Evolutionary conservation across 495 filamentous ascomycete species (phyloP), one percentile per base, ranked within the genome.

Genomic region (Penicillium odoratum): DNA sequence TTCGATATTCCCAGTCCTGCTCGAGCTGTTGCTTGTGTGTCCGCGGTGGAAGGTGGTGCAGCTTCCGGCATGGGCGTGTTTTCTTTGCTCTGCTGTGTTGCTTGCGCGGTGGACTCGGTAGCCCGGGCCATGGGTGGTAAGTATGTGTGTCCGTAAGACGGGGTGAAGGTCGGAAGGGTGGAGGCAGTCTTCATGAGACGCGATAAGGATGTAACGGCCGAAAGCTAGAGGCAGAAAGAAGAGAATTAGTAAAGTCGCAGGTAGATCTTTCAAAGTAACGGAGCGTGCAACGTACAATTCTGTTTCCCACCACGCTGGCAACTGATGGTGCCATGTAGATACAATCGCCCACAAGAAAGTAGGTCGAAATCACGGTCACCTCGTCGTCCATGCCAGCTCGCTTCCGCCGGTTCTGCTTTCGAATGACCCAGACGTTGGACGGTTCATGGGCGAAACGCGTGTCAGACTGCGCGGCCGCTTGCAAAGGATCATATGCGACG

Each of bases 311-410:
- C 1, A 97, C 80, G 66, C 92, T 91, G 1, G 82, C 83, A 11
- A 97, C 74, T 0, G 84, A 86, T 0, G 95, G 92, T 7, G 94
- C 92, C 88, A 93, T 91, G 67, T 92, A 96, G 44, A 97, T 85
- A 60, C 89, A 88, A 63, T 91, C 89, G 3, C 90, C 90, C 3
- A 93, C 81, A 10, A 97, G 79, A 63, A 90, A 98, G 65, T 93
- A 97, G 2, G 86, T 85, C n/a, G 82, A 81, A 18, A 92, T 78
- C 11, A 95, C 81, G 5, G 74, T 82, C 13, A 96, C 77, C 64
- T 92, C 85, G 58, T 88, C 85, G 54, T 89, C 86, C 43, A 81
- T 53, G 56, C 81, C 60, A 68, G 74, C 59, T 68, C 78, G 56
- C 77, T 83, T 84, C 48, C 83, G 80, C 47, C 92, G 80, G 21